Percentiles rank a stretch among this genome's conserved stretches.
Evolutionary conservation across 352 stramenopile genomes (phyloP).

Genomic region (Phytophthora sp.): DNA sequence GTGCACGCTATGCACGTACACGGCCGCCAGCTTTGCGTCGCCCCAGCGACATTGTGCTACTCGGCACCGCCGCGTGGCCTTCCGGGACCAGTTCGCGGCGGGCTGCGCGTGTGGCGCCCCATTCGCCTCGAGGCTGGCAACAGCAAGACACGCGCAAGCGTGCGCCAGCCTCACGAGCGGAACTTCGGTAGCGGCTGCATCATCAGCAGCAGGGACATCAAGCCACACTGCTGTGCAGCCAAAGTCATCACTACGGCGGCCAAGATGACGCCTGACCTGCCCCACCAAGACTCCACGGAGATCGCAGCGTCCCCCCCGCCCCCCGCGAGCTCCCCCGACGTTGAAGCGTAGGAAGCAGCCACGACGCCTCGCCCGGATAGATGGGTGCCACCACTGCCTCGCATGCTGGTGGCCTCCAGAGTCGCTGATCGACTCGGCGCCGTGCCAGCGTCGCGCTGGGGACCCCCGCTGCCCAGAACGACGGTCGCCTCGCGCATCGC

Average conservation of each 20-base stretch:
- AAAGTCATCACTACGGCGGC: conserved; percentile 2
- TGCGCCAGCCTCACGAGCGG: conserved; percentile 9
- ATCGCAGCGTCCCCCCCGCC: conserved; percentile 8
- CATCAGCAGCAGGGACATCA: conserved; percentile 1
- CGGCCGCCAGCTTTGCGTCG: conserved; percentile 10
- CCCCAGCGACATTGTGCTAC: conserved; percentile 17
- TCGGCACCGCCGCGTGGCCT: conserved; percentile 6
- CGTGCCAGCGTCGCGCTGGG: neutral
- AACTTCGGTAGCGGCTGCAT: neutral
- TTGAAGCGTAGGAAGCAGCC: neutral
- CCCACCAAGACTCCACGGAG: neutral
- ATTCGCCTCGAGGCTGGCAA: conserved; percentile 4
- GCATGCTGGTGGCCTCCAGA: neutral
- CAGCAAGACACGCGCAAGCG: conserved; percentile 19
- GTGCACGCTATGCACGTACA: conserved; percentile 14
- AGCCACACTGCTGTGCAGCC: conserved; percentile 5
- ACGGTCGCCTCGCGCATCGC: neutral
- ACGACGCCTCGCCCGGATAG: neutral
- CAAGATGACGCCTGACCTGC: neutral
- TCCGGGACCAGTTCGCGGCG: conserved; percentile 26
- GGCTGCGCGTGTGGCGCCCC: conserved; percentile 18
- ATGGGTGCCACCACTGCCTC: neutral
- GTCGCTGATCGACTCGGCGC: neutral
- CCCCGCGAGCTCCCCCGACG: neutral
- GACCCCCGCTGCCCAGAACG: neutral